Percentiles rank a stretch among this genome's conserved stretches.
Conservation (phyloP, 106 monocot species). For the Allium cepa region DNA sequence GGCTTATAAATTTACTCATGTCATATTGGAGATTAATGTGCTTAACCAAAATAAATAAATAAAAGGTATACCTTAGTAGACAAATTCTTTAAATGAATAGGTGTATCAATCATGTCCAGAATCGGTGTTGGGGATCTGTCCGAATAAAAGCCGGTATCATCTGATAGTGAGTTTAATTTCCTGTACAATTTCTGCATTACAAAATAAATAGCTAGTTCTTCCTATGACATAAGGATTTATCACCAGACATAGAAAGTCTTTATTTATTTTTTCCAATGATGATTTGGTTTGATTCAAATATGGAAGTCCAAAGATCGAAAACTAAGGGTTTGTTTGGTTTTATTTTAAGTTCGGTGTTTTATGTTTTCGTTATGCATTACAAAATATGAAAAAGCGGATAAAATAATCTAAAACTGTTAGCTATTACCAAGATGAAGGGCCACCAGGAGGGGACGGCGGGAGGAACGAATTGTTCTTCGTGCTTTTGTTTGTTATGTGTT, state of each 20-base stretch:
- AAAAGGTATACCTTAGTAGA: constrained; percentile 29
- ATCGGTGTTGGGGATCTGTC: constrained; percentile 64
- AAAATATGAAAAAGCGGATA: no score
- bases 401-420: no score
- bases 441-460: no score
- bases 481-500: no score
- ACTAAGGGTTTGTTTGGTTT: background rate
- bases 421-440: no score
- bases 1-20: no score
- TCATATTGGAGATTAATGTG: no score
- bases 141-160: constrained; percentile 41
- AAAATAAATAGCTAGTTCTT: no score
- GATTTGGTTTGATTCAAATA: background rate
- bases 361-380: no score
- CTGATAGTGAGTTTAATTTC: constrained; percentile 27
- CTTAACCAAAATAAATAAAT: no score
- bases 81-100: constrained; percentile 63
- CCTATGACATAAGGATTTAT: background rate
- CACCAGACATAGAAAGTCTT: background rate
- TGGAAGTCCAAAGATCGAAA: background rate
- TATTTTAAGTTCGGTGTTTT: background rate
- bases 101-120: constrained; percentile 56
- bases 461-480: no score
- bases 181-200: constrained; percentile 16
- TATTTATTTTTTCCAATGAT: background rate